Conservation (phyloP, 2,329 filamentous ascomycete species). For the Cercospora sojina region DNA sequence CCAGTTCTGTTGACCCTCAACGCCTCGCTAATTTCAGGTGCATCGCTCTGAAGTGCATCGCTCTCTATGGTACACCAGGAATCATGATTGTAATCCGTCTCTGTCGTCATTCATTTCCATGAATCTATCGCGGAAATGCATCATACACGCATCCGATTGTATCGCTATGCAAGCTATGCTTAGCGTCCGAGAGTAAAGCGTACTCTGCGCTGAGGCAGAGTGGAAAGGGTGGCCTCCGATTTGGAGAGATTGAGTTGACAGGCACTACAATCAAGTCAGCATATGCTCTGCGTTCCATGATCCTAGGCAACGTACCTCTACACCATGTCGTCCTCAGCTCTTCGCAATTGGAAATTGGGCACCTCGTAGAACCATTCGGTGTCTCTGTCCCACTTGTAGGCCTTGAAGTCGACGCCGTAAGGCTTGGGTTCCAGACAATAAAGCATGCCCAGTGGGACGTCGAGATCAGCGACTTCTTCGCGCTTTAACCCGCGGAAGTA, state of each 20-base stretch:
- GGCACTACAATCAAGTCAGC: constrained; percentile 9
- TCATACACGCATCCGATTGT: not conserved
- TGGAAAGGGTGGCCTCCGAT: constrained; percentile 16
- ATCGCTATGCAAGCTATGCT: not conserved
- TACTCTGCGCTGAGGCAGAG: constrained; percentile 10
- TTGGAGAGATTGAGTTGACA: constrained; percentile 17
- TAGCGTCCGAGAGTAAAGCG: constrained; percentile 4
- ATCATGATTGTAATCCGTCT: constrained; percentile 4
- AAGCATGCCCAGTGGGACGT: constrained; percentile 88
- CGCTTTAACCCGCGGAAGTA: constrained; percentile 94
- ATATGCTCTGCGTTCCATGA: not conserved
- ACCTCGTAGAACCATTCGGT: constrained; percentile 80
- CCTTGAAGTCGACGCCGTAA: constrained; percentile 95
- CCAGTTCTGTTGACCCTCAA: constrained; percentile 16
- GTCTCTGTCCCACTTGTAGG: constrained; percentile 81
- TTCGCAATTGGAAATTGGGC: constrained; percentile 75
- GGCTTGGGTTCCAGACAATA: constrained; percentile 97
- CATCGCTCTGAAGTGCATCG: constrained; percentile 5
- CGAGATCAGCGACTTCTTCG: constrained; percentile 89
- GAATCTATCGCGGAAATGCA: constrained; percentile 9
- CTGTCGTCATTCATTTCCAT: constrained; percentile 8
- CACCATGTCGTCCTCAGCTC: constrained; percentile 47
- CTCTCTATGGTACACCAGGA: constrained; percentile 13
- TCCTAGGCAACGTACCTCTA: constrained; percentile 7
- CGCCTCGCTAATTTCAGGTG: constrained; percentile 19